phyloP scores from a whole-genome alignment of 179 eudicot genomes.

The Spinacia oleracea region DNA sequence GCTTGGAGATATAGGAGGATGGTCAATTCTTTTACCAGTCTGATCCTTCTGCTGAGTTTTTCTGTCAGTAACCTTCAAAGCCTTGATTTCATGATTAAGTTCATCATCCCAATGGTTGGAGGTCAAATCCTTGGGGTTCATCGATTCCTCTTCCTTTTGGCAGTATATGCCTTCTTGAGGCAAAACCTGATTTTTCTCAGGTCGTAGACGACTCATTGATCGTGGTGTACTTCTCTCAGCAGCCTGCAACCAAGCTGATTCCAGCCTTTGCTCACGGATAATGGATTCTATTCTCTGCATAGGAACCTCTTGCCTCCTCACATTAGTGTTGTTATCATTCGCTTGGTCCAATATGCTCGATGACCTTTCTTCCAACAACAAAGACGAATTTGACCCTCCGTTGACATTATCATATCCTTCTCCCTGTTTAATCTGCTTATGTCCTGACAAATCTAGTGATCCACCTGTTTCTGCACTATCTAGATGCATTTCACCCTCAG shows the following conservation, averaged over 20 bases:
- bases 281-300: conserved; percentile 87
- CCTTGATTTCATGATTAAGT: conserved; percentile 62
- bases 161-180: conserved; percentile 66
- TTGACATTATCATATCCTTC: conserved; percentile 36
- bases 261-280: conserved; percentile 88
- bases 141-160: conserved; percentile 41
- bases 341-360: conserved; percentile 34
- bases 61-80: conserved; percentile 55
- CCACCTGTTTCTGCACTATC: conserved; percentile 24
- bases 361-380: conserved; percentile 35
- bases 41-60: conserved; percentile 55
- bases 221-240: conserved; percentile 89
- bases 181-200: conserved; percentile 89
- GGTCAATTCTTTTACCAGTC: conserved; percentile 42
- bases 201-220: conserved; percentile 60
- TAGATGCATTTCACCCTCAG: conserved; percentile 37
- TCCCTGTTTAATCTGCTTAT: conserved; percentile 30
- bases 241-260: conserved; percentile 97
- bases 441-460: conserved; percentile 31
- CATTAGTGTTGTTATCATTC: conserved; percentile 31
- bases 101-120: conserved; percentile 79
- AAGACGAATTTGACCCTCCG: conserved; percentile 41
- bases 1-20: conserved; percentile 82
- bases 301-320: conserved; percentile 54
- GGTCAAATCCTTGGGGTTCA: conserved; percentile 45